Conservation (phyloP, 441 rosid species). For the Gossypium davidsonii region DNA sequence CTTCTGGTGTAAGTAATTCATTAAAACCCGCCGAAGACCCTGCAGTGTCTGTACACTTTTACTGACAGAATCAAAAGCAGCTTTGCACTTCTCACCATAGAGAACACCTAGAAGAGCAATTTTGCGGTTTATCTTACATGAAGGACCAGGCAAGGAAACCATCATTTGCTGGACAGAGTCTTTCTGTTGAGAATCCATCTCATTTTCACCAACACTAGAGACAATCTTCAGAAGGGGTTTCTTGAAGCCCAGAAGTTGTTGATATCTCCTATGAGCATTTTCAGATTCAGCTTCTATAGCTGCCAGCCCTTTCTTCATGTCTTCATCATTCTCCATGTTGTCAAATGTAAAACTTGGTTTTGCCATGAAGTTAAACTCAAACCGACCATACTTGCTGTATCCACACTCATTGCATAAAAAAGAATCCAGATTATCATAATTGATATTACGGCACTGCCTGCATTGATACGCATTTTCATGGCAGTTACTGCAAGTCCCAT, state of each 20-base stretch:
- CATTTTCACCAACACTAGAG: conserved; percentile 98
- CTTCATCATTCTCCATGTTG: conserved; percentile 99
- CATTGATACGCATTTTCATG: conserved; percentile 99
- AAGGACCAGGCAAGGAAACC: conserved; percentile 99
- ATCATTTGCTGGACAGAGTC: conserved; percentile 99
- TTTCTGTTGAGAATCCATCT: conserved; percentile 99
- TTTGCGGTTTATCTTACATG: conserved; percentile 98
- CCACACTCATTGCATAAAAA: conserved; percentile 99
- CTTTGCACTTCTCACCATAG: conserved; percentile 99
- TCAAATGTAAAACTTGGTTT: conserved; percentile 98
- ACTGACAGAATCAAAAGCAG: conserved; percentile 99
- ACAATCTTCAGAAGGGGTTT: conserved; percentile 99
- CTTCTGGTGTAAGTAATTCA: conserved; percentile 97
- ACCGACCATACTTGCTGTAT: conserved; percentile 98
- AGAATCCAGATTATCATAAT: conserved; percentile 97
- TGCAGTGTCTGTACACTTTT: conserved; percentile 99
- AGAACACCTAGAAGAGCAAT: conserved; percentile 99
- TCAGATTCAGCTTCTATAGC: conserved; percentile 99
- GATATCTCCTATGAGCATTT: conserved; percentile 99
- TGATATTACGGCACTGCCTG: conserved; percentile 99
- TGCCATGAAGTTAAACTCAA: conserved; percentile 99
- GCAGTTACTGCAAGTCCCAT: conserved; percentile 97
- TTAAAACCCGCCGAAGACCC: conserved; percentile 96
- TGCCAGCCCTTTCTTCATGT: conserved; percentile 98
- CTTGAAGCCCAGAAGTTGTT: conserved; percentile 99